Evolutionary conservation across 352 stramenopile genomes (phyloP).

Genomic region (Globisporangium solare): DNA sequence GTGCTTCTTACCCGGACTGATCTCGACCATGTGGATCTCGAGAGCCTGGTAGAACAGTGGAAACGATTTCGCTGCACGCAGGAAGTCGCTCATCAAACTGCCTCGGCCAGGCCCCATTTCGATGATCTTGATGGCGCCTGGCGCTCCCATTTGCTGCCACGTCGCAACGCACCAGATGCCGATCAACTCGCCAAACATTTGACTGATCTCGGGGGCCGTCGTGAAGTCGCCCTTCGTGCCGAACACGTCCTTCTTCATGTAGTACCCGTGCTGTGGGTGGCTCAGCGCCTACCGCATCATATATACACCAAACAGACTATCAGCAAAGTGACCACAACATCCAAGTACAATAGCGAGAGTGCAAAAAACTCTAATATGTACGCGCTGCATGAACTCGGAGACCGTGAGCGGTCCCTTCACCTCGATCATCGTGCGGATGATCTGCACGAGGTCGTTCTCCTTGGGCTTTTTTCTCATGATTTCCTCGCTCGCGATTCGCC

Average conservation of each 20-base stretch:
- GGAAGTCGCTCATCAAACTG: conserved; percentile 92
- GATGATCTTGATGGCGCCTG: conserved; percentile 74
- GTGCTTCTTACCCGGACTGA: conserved; percentile 52
- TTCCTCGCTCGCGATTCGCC: conserved; percentile 21
- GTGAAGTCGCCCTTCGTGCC: conserved; percentile 91
- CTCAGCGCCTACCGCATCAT: conserved; percentile 53
- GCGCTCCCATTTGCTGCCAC: conserved; percentile 87
- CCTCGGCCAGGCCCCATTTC: conserved; percentile 91
- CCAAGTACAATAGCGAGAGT: background rate
- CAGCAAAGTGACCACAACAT: background rate
- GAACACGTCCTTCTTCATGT: conserved; percentile 93
- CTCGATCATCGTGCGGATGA: conserved; percentile 90
- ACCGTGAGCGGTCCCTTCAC: conserved; percentile 91
- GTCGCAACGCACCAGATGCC: conserved; percentile 90
- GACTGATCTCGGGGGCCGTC: conserved; percentile 91
- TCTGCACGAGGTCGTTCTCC: conserved; percentile 67
- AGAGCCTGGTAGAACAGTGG: conserved; percentile 81
- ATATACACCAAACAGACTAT: background rate
- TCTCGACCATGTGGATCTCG: conserved; percentile 90
- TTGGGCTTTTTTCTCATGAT: conserved; percentile 37
- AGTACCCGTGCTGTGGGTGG: conserved; percentile 93
- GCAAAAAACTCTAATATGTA: conserved; percentile 12
- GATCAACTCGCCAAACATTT: conserved; percentile 93
- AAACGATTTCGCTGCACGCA: conserved; percentile 87
- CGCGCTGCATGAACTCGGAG: conserved; percentile 92